Base-by-base conservation (phyloP, 805 yeast genomes). In the Kuraishia molischiana region DNA sequence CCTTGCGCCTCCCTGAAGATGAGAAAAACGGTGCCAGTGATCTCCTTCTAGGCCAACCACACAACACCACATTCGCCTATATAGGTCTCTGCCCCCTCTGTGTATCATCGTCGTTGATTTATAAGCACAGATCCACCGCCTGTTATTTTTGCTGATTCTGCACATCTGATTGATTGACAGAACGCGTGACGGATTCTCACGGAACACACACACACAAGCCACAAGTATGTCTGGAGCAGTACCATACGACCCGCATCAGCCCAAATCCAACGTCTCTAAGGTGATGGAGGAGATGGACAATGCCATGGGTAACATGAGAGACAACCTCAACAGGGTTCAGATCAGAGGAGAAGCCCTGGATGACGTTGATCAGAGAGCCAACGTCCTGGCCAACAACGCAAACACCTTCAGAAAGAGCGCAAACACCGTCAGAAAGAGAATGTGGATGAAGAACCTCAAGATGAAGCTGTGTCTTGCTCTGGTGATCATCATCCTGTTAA, bases 361-460 rank as follows among this genome's bases (percentile, higher is more conserved):
- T 49, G 79, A 87, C 34, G 79, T 90, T 49, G 95, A 89, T 54
- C 92, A 85, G 57, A 85, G 87, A 57, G 92, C 97, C 8, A 95
- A 87, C 53, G 86, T 84, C 58, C 72, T 90, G 50, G 95, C 95
- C 32, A 85, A 80, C 34, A 76, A 85, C 34, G 97, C 98, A 8
- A 90, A 85, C 50, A 92, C 95, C 28, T 90, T 92, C 68, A 85
- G 94, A 58, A 76, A 95, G 58, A 95, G 96, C 30, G 97, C 98
- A 42, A 90, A 90, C 65, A 79, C 95, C 51, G 97, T 90, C 35
- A 84, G 98, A 64, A 90, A 89, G 62, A 95, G 89, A 56, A 90
- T 90, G 97, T 90, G 97, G 97, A 85, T 95, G 84, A 90, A 92
- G 62, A 95, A 90, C 59, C 73, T 92, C 76, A 92, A 92, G 68